These are phyloP conservation scores for Cercospora sp. DNA, from an alignment of 2,329 filamentous ascomycete genomes.

Conservation along the genomic window DNA sequence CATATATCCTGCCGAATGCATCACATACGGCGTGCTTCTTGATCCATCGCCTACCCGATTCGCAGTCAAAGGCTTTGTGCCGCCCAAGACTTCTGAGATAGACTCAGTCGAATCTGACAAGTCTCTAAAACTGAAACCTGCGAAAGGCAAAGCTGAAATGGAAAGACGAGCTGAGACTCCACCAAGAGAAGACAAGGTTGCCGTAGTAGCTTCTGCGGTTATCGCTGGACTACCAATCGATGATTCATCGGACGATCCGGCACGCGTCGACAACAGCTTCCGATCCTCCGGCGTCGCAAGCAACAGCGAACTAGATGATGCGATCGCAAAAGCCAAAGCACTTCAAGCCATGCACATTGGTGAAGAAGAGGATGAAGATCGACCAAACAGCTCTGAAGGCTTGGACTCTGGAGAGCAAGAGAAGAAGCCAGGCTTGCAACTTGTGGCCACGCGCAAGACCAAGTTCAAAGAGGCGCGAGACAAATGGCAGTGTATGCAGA, in stretches of 20 bases:
- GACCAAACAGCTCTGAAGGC: constrained; percentile 33
- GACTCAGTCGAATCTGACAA: constrained; percentile 27
- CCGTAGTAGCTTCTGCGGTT: background rate
- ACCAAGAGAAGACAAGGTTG: constrained; percentile 40
- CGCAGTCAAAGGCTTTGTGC: constrained; percentile 43
- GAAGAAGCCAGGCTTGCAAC: constrained; percentile 8
- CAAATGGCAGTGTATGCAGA: constrained; percentile 61
- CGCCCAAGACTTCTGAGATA: background rate
- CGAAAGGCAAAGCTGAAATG: constrained; percentile 42
- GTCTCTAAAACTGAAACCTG: constrained; percentile 55
- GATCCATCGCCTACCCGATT: constrained; percentile 63
- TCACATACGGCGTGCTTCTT: constrained; percentile 42
- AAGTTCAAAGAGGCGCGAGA: constrained; percentile 36
- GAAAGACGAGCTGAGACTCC: constrained; percentile 44
- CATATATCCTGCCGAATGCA: constrained; percentile 48
- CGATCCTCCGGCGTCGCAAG: constrained; percentile 1
- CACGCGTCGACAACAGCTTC: constrained; percentile 17
- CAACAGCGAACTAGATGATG: constrained; percentile 61
- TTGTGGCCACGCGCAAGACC: constrained; percentile 27
- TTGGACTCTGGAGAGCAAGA: constrained; percentile 18
- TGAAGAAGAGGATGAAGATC: constrained; percentile 40
- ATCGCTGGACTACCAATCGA: background rate
- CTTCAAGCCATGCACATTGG: constrained; percentile 57
- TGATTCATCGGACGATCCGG: background rate
- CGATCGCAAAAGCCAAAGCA: constrained; percentile 63